phyloP scores from a whole-genome alignment of 192 early-diverging fungal species.

The Coemansia guatemalensis region DNA sequence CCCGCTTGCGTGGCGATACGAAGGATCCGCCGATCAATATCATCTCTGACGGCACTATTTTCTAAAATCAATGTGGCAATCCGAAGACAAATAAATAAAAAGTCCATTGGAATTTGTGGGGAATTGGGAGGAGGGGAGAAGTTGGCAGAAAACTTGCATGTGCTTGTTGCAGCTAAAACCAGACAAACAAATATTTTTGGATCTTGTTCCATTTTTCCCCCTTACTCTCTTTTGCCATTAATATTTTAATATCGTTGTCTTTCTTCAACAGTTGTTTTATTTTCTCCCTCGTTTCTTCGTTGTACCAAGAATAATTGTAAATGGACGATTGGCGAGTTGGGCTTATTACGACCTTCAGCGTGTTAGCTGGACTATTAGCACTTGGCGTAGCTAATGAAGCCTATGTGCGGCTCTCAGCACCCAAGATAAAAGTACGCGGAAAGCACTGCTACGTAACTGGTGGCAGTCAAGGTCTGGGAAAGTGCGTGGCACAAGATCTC shows the following conservation, averaged over 20 bases:
- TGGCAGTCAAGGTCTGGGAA: slow-evolving; percentile 72
- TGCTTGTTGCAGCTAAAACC: too few relatives aligned
- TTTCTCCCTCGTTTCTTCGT: background rate
- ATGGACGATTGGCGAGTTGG: slow-evolving; percentile 50
- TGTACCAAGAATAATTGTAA: background rate
- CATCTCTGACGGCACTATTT: slow-evolving; percentile 82
- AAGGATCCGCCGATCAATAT: slow-evolving; percentile 91
- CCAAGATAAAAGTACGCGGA: slow-evolving; percentile 42
- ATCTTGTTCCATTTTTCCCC: too few relatives aligned
- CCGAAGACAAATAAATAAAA: too few relatives aligned
- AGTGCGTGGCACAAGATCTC: slow-evolving; percentile 61
- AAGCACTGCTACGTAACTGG: slow-evolving; percentile 76
- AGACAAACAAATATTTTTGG: too few relatives aligned
- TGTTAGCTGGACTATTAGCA: slow-evolving; percentile 24
- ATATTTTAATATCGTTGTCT: background rate
- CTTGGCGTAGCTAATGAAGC: slow-evolving; percentile 15
- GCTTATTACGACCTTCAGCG: slow-evolving; percentile 21
- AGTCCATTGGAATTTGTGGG: slow-evolving; percentile 3
- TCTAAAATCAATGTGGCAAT: too few relatives aligned
- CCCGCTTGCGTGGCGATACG: slow-evolving; percentile 70
- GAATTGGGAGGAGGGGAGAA: background rate
- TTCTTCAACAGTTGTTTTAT: background rate
- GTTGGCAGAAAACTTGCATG: too few relatives aligned
- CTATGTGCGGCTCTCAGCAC: slow-evolving; percentile 19
- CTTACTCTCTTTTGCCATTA: too few relatives aligned